These are phyloP conservation scores for Agaricus blazei DNA, from an alignment of 768 basidiomycete species.

Conservation along the genomic window DNA sequence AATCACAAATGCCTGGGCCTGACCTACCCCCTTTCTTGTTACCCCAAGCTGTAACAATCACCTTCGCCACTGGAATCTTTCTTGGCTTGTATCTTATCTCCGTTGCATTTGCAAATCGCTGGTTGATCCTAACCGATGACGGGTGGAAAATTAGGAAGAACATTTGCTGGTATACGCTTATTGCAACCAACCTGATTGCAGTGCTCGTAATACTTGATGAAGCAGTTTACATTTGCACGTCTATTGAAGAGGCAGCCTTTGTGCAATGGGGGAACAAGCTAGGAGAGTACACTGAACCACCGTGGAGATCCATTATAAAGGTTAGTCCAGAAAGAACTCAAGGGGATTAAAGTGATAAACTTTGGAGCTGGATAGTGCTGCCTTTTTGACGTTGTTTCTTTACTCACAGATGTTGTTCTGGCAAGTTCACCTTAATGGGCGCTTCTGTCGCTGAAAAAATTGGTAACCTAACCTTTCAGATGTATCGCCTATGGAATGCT, in stretches of 20 bases:
- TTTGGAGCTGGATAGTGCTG: neutral
- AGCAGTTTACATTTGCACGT: neutral
- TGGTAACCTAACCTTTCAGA: neutral
- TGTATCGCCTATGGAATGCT: neutral
- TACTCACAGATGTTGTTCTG: neutral
- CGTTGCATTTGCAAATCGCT: neutral
- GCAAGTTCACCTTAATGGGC: neutral
- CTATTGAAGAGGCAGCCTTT: neutral
- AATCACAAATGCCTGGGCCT: too few species aligned
- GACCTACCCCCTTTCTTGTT: neutral
- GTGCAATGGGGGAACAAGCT: neutral
- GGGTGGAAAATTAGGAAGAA: conserved; percentile 1
- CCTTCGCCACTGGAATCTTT: neutral
- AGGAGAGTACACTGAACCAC: too few species aligned
- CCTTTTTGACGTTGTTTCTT: neutral
- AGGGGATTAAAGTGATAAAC: neutral
- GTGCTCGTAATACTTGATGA: neutral
- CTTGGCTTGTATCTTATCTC: conserved; percentile 1
- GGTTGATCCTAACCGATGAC: conserved; percentile 3
- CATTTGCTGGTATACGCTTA: neutral
- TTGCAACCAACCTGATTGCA: neutral
- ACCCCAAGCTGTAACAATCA: neutral
- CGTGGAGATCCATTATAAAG: too few species aligned
- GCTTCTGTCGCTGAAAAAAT: neutral
- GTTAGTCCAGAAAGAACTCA: neutral